Base-by-base conservation (phyloP, 1,139 yeast species). In the Suhomyces chickasaworum region DNA sequence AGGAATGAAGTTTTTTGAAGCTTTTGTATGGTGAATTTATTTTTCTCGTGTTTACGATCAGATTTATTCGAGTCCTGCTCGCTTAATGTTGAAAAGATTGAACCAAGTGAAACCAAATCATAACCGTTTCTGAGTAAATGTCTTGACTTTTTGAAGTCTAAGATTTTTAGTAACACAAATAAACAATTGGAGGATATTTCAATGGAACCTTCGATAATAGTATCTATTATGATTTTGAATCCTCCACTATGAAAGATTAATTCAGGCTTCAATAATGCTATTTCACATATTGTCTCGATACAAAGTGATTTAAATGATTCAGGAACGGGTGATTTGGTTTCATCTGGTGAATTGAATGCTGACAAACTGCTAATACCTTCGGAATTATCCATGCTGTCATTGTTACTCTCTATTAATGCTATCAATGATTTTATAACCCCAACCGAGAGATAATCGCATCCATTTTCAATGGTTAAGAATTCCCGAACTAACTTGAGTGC, bases 361-460 rank as follows among this genome's bases (percentile, higher is more conserved):
- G 41, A 37, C 9, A 33, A 10, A 10, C 42, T 39, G 16, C 22
- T 29, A 6, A 29, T n/a, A 1, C 46, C 46, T n/a, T 49, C 50
- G 18, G 34, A 16, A 15, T 38, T 20, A 6, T 46, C 51, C 23
- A 45, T 31, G 10, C 22, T 35, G 7, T 52, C 56, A 20, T 50
- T 37, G n/a, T 33, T 55, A 41, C 56, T 51, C 32, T 60, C 65
- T 1, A 89, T 80, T 10, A 89, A 72, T 2, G 93, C 79, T 1
- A 89, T 82, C 5, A 93, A 57, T 1, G 95, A 84, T 48, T 90
- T 82, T 1, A 88, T 71, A 3, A 88, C 77, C 0, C 95, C 89
- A 29, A 80, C 71, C 1, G 86, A 78, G 10, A 90, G 61, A 51
- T 78, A 77, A 22, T 73, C 70, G 3, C 77, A 67, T 0, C 91